Conservation (phyloP, 1,284 basidiomycete species). For the Sphagnurus paluster region DNA sequence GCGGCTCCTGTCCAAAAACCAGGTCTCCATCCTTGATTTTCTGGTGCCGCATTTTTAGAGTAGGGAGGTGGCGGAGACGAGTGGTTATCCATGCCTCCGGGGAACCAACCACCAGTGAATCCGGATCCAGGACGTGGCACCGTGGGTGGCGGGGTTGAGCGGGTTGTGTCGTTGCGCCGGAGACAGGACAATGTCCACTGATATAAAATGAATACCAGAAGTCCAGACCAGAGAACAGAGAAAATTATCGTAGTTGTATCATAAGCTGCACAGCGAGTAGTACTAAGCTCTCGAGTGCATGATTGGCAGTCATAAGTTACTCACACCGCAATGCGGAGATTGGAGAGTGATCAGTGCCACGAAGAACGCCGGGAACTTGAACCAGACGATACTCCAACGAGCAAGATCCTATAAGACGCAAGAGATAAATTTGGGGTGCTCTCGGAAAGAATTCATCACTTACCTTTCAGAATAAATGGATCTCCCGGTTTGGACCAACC, state of each 20-base stretch:
- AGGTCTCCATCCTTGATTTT: slow-evolving; percentile 48
- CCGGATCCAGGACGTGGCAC: slow-evolving; percentile 35
- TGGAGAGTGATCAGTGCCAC: slow-evolving; percentile 35
- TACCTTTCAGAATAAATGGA: slow-evolving; percentile 82
- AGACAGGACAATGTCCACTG: slow-evolving; percentile 56
- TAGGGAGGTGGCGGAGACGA: slow-evolving; percentile 78
- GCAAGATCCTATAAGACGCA: slow-evolving; percentile 65
- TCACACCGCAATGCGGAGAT: slow-evolving; percentile 23
- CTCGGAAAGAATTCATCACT: slow-evolving; percentile 17
- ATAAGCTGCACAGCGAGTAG: slow-evolving; percentile 30
- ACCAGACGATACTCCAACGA: slow-evolving; percentile 79
- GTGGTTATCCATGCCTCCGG: slow-evolving; percentile 40
- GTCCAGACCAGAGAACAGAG: slow-evolving; percentile 52
- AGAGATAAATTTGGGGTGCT: not conserved
- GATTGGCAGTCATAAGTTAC: not conserved
- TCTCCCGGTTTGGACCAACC: slow-evolving; percentile 84
- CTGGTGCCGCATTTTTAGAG: slow-evolving; percentile 41
- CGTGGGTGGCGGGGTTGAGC: slow-evolving; percentile 28
- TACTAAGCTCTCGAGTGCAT: not conserved
- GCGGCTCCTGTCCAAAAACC: slow-evolving; percentile 84
- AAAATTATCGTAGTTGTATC: slow-evolving; percentile 49
- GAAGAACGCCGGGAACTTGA: slow-evolving; percentile 54
- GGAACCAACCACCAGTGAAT: slow-evolving; percentile 49
- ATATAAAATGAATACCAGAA: slow-evolving; percentile 58
- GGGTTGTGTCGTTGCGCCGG: slow-evolving; percentile 29